Percentiles rank a stretch among this genome's conserved stretches.
Evolutionary conservation across 352 stramenopile species (phyloP).

Genomic region (Phytophthora brassicae): DNA sequence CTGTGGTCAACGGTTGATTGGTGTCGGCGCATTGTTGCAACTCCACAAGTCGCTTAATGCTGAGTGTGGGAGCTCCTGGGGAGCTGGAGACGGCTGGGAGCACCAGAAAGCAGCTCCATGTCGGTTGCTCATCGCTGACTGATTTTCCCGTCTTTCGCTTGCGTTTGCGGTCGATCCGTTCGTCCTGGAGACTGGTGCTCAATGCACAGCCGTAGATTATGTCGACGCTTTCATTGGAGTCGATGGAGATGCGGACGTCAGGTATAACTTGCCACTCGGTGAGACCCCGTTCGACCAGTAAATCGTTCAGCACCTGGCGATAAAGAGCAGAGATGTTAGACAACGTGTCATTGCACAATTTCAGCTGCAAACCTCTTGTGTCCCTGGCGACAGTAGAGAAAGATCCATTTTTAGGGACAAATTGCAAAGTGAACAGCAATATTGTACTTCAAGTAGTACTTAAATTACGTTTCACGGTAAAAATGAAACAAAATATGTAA

Average conservation of each 20-base stretch:
- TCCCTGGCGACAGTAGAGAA: constrained; percentile 8
- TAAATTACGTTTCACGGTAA: no score
- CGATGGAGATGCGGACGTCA: constrained; percentile 14
- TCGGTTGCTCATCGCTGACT: constrained; percentile 6
- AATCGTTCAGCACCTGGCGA: constrained; percentile 50
- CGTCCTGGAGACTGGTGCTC: constrained; percentile 35
- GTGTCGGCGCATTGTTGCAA: constrained; percentile 36
- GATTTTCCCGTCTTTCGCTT: constrained; percentile 27
- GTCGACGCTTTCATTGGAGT: constrained; percentile 24
- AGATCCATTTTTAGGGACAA: constrained; percentile 14
- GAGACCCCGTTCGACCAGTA: constrained; percentile 40
- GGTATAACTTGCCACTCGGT: constrained; percentile 34
- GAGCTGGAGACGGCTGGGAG: constrained; percentile 24
- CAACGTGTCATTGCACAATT: background rate
- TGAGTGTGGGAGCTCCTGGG: constrained; percentile 21
- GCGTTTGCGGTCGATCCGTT: constrained; percentile 42
- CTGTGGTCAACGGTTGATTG: constrained; percentile 8
- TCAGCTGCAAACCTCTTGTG: constrained; percentile 22
- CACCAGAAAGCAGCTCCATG: constrained; percentile 42
- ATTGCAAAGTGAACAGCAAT: constrained; percentile 14
- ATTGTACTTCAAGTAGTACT: no score
- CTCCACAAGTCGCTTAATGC: constrained; percentile 40
- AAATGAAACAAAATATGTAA: no score
- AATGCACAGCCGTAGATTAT: constrained; percentile 38
- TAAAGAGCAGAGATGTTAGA: background rate